These are phyloP conservation scores for Phytopythium chamaehyphon DNA, from an alignment of 352 stramenopile genomes.

Conservation along the genomic window DNA sequence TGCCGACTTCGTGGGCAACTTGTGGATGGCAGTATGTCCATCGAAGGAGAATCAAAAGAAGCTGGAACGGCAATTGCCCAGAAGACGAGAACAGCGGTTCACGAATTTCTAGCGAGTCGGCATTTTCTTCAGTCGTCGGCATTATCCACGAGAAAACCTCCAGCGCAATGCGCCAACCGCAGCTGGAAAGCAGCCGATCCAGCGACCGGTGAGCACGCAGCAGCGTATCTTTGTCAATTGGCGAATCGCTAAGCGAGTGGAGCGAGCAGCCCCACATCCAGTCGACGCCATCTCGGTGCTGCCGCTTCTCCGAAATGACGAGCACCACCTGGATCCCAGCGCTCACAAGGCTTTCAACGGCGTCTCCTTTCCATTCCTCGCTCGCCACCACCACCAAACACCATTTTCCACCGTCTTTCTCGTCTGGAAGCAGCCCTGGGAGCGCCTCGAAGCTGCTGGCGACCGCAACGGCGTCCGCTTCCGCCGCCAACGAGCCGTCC, in stretches of 20 bases:
- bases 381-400: background rate
- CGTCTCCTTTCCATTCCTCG: conserved; percentile 11
- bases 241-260: background rate
- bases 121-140: background rate
- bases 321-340: conserved; percentile 6
- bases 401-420: no score
- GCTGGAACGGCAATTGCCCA: conserved; percentile 60
- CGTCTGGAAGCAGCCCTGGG: no score
- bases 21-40: conserved; percentile 71
- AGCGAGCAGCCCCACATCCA: conserved; percentile 2
- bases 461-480: no score
- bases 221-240: conserved; percentile 1
- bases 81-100: conserved; percentile 29
- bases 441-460: no score
- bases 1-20: conserved; percentile 26
- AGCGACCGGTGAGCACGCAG: conserved; percentile 26
- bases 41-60: conserved; percentile 56
- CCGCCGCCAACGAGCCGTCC: no score
- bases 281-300: conserved; percentile 1
- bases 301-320: conserved; percentile 14
- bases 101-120: background rate
- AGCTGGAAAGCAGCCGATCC: conserved; percentile 34
- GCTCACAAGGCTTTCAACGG: conserved; percentile 14
- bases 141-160: conserved; percentile 34
- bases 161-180: conserved; percentile 50